Conservation (phyloP, 2,329 filamentous ascomycete species). For the Epichloe bromicola region DNA sequence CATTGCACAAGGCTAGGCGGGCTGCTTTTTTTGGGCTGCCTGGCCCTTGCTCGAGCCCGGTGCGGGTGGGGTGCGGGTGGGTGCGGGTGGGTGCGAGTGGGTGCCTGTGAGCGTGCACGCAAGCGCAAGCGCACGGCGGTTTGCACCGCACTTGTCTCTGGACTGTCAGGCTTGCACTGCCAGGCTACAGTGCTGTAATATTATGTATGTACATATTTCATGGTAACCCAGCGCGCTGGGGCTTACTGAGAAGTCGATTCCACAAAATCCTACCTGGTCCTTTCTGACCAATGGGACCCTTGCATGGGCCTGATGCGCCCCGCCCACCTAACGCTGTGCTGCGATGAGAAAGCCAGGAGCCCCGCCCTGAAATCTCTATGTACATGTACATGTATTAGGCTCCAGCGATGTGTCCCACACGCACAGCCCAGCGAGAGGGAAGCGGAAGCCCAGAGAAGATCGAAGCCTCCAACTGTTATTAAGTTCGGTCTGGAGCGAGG, state of each 20-base stretch:
- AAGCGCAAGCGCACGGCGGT: no score
- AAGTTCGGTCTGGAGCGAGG: constrained; percentile 2
- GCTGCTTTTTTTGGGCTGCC: no score
- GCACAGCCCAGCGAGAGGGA: background rate
- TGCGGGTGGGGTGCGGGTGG: no score
- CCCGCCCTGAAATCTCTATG: background rate
- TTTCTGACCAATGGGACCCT: background rate
- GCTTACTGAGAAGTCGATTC: background rate
- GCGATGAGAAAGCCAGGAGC: constrained; percentile 5
- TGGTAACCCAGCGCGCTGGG: background rate
- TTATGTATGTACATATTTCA: background rate
- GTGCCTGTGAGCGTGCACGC: no score
- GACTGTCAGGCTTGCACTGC: no score
- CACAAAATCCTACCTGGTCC: background rate
- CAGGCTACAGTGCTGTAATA: no score
- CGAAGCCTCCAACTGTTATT: background rate
- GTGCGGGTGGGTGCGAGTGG: no score
- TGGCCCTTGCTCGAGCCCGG: no score
- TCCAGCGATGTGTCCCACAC: background rate
- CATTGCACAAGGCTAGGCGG: background rate
- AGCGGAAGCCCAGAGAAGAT: constrained; percentile 1
- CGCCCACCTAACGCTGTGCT: constrained; percentile 12
- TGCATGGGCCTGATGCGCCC: constrained; percentile 9
- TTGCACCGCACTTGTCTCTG: no score
- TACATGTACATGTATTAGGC: background rate